These are phyloP conservation scores for Mycocentrospora acerina DNA, from an alignment of 2,329 filamentous ascomycete species.

Conservation along the genomic window DNA sequence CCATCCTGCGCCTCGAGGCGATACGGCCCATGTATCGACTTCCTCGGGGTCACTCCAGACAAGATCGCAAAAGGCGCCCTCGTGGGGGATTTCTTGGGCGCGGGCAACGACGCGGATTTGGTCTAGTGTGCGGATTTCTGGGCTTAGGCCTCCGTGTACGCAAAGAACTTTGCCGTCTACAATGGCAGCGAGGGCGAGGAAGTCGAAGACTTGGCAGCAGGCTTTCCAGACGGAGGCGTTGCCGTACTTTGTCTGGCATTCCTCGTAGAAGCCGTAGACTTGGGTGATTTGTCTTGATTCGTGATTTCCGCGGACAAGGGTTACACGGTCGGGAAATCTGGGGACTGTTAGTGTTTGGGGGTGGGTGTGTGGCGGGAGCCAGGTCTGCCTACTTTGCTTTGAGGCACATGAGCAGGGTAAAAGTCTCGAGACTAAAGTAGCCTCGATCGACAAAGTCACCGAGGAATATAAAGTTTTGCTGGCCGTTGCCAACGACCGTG, in stretches of 20 bases:
- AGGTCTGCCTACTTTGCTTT: conserved; percentile 63
- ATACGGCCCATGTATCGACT: conserved; percentile 70
- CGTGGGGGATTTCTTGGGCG: conserved; percentile 94
- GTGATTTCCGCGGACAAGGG: conserved; percentile 79
- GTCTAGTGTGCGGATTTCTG: conserved; percentile 94
- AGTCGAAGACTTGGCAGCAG: conserved; percentile 98
- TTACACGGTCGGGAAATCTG: conserved; percentile 71
- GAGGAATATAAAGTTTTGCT: conserved; percentile 69
- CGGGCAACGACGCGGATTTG: conserved; percentile 74
- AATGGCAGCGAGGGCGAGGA: conserved; percentile 91
- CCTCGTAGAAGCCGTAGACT: conserved; percentile 99
- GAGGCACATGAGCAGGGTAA: conserved; percentile 70
- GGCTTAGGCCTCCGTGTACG: conserved; percentile 92
- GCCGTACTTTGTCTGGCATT: conserved; percentile 97
- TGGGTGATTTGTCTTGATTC: conserved; percentile 98
- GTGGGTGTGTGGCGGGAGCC: not conserved
- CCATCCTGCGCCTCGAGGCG: conserved; percentile 68
- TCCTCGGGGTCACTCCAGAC: conserved; percentile 85
- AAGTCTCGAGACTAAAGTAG: conserved; percentile 73
- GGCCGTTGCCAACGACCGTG: conserved; percentile 53
- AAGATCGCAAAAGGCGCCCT: conserved; percentile 96
- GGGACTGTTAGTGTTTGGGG: conserved; percentile 5
- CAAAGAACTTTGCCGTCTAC: conserved; percentile 99
- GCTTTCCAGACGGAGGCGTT: conserved; percentile 99
- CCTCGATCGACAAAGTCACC: conserved; percentile 75